Percentiles rank a stretch among this genome's conserved stretches.
phyloP scores from a whole-genome alignment of 73 alveolate genomes.

The Effrenium voratum region DNA sequence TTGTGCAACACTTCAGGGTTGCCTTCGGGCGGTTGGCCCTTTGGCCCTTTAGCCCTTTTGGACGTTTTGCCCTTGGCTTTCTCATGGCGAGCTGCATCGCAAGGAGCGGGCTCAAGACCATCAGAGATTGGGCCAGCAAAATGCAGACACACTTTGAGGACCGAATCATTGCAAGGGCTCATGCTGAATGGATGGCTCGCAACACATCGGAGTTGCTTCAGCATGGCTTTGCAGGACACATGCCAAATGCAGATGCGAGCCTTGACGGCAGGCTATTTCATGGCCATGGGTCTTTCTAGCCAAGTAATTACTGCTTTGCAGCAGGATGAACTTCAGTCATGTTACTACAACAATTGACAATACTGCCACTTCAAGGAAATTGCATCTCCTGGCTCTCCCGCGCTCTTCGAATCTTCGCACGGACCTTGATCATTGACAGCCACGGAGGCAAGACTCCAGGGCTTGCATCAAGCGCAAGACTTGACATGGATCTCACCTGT shows the following conservation, averaged over 20 bases:
- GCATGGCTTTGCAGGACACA: constrained; percentile 29
- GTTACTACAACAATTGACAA: too few species aligned
- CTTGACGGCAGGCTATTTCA: background rate
- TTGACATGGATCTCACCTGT: too few species aligned
- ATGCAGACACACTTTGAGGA: constrained; percentile 88
- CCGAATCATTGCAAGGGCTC: background rate
- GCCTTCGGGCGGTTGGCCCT: too few species aligned
- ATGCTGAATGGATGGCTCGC: background rate
- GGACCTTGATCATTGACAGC: constrained; percentile 83
- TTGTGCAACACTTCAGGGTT: too few species aligned
- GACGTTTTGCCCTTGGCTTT: background rate
- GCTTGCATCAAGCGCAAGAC: too few species aligned
- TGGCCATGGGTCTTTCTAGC: too few species aligned
- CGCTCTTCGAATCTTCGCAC: constrained; percentile 80
- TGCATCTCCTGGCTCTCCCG: constrained; percentile 87
- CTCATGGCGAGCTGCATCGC: background rate
- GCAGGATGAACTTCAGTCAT: too few species aligned
- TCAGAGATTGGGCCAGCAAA: constrained; percentile 91
- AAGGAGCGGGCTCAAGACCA: constrained; percentile 75
- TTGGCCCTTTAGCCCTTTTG: too few species aligned
- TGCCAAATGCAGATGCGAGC: constrained; percentile 90
- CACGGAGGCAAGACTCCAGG: constrained; percentile 67
- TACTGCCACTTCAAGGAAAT: too few species aligned
- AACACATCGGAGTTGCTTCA: background rate
- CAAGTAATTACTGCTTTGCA: too few species aligned